These are phyloP conservation scores for Geotrichum fermentans DNA, from an alignment of 1,139 yeast genomes.

Conservation along the genomic window DNA sequence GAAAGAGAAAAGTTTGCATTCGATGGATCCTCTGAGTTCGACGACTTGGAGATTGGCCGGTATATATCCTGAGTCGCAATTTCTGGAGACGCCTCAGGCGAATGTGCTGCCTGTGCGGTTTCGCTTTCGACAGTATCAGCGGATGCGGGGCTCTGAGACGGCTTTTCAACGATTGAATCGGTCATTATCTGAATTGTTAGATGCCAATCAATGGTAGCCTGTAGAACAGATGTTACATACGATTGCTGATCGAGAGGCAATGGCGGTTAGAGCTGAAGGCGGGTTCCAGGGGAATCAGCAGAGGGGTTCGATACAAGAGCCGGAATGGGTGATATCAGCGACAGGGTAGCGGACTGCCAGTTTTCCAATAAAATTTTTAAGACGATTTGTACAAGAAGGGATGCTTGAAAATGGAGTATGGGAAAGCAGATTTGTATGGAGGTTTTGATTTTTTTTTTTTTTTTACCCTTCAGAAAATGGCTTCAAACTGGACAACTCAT, in stretches of 20 bases:
- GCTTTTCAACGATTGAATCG: background rate
- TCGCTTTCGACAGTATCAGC: background rate
- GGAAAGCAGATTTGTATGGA: background rate
- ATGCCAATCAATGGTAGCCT: no score
- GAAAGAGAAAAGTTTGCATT: background rate
- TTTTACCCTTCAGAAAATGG: background rate
- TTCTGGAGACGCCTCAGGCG: slow-evolving; percentile 12
- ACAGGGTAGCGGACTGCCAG: no score
- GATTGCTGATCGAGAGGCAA: no score
- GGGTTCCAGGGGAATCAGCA: no score
- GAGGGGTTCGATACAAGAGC: no score
- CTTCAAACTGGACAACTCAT: slow-evolving; percentile 7
- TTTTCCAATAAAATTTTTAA: no score
- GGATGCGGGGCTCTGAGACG: background rate
- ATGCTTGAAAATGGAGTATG: background rate
- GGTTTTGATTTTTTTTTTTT: background rate
- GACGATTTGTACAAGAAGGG: no score
- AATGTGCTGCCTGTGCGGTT: background rate
- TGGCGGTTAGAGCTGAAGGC: background rate
- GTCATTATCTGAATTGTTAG: background rate
- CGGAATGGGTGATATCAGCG: no score
- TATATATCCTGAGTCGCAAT: slow-evolving; percentile 16
- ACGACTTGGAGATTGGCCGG: slow-evolving; percentile 8
- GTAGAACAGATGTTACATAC: background rate
- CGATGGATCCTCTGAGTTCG: slow-evolving; percentile 4